A percentile compares a stretch with the other conserved stretches of the same genome.
phyloP scores from a whole-genome alignment of 2,329 filamentous ascomycete species.

The Diaporthe destruens region DNA sequence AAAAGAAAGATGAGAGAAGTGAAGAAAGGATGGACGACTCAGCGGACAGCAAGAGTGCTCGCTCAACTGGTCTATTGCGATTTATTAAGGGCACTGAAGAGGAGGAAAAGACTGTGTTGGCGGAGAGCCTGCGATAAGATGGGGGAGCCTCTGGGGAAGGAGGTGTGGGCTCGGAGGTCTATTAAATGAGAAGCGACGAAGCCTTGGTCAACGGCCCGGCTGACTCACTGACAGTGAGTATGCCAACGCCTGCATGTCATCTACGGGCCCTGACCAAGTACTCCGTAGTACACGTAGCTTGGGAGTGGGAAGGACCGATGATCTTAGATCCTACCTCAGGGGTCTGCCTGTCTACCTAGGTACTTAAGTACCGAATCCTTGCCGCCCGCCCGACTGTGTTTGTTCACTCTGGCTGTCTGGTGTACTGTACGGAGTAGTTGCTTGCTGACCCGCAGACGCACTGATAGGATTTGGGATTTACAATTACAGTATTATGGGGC shows the following conservation, averaged over 20 bases:
- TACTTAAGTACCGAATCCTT: too few relatives aligned
- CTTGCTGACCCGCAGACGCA: conserved; percentile 13
- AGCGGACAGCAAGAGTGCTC: conserved; percentile 11
- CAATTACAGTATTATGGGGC: conserved; percentile 5
- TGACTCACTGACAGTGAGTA: too few relatives aligned
- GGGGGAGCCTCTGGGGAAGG: background rate
- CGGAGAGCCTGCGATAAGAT: background rate
- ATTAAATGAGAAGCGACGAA: conserved; percentile 33
- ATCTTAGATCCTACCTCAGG: conserved; percentile 30
- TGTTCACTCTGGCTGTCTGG: conserved; percentile 1
- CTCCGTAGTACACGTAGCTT: too few relatives aligned
- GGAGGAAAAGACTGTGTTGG: conserved; percentile 4
- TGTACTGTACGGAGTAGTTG: too few relatives aligned
- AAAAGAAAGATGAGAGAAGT: background rate
- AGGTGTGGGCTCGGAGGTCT: background rate
- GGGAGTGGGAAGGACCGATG: conserved; percentile 23
- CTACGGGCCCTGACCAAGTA: conserved; percentile 11
- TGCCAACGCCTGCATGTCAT: background rate
- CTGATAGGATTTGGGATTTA: background rate
- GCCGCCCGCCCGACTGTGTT: background rate
- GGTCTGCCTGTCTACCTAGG: conserved; percentile 16
- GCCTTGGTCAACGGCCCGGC: background rate
- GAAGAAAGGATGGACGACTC: conserved; percentile 29
- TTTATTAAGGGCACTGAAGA: background rate
- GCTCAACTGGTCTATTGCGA: conserved; percentile 15